A percentile compares a stretch with the other conserved stretches of the same genome.
Evolutionary conservation across 495 filamentous ascomycete species (phyloP).

Genomic region (Podospora tetraspora): DNA sequence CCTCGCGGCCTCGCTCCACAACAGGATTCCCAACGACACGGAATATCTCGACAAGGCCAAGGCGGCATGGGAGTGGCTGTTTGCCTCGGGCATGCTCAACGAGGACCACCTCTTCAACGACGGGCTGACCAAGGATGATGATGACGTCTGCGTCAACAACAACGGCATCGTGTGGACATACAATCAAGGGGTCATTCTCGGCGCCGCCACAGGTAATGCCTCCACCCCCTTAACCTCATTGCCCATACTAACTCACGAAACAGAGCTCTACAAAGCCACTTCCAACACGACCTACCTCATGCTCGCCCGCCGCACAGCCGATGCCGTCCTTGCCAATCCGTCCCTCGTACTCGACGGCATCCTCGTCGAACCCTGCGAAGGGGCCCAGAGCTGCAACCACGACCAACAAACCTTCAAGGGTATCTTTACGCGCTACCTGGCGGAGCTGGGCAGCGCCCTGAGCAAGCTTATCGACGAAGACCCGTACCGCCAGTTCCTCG

Average conservation of each 20-base stretch:
- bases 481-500: slow-evolving; percentile 48
- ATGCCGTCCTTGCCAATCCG: slow-evolving; percentile 22
- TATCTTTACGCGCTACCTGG: slow-evolving; percentile 61
- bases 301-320: slow-evolving; percentile 53
- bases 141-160: slow-evolving; percentile 55
- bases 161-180: slow-evolving; percentile 59
- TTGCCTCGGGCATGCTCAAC: slow-evolving; percentile 57
- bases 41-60: slow-evolving; percentile 51
- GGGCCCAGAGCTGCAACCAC: slow-evolving; percentile 44
- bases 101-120: slow-evolving; percentile 58
- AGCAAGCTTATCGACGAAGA: slow-evolving; percentile 29
- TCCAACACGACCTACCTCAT: slow-evolving; percentile 39
- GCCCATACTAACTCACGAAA: neutral
- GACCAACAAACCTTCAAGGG: slow-evolving; percentile 69
- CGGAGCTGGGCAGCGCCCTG: slow-evolving; percentile 41
- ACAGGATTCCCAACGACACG: slow-evolving; percentile 47
- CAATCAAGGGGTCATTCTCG: slow-evolving; percentile 71
- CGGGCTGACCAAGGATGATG: slow-evolving; percentile 44
- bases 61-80: slow-evolving; percentile 62
- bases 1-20: slow-evolving; percentile 59
- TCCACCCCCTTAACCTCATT: neutral
- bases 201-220: slow-evolving; percentile 55
- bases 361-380: slow-evolving; percentile 55
- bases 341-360: slow-evolving; percentile 38
- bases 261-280: slow-evolving; percentile 26